Percentiles rank a stretch among this genome's conserved stretches.
phyloP scores from a whole-genome alignment of 2,329 filamentous ascomycete species.

The Pseudogymnoascus sp. region DNA sequence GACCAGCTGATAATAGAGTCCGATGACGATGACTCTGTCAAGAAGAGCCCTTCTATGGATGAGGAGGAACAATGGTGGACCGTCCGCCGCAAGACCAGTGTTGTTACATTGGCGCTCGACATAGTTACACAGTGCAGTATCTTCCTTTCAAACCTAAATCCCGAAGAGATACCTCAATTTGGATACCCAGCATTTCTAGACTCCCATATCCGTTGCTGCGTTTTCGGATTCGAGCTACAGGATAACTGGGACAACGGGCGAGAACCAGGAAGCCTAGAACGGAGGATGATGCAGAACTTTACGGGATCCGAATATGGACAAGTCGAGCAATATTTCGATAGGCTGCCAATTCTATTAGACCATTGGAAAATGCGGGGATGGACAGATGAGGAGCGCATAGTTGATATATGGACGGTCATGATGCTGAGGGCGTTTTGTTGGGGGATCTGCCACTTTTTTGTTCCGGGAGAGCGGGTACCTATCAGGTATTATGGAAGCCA shows the following conservation, averaged over 20 bases:
- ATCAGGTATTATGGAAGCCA: slow-evolving; percentile 18
- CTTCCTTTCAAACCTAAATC: neutral
- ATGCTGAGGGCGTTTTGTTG: slow-evolving; percentile 20
- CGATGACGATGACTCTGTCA: neutral
- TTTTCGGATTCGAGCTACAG: neutral
- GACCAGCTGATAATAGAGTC: neutral
- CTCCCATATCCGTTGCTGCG: neutral
- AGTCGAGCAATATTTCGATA: slow-evolving; percentile 15
- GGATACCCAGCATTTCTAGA: neutral
- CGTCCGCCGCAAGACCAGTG: neutral
- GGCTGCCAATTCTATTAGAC: slow-evolving; percentile 13
- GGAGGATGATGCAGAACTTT: slow-evolving; percentile 5
- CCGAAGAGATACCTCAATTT: neutral
- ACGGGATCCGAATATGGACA: neutral
- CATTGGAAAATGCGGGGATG: slow-evolving; percentile 14
- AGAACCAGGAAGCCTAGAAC: neutral
- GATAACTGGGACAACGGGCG: neutral
- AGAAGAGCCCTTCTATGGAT: neutral
- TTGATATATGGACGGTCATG: slow-evolving; percentile 19
- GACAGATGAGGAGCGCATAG: slow-evolving; percentile 13
- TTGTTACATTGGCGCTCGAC: neutral
- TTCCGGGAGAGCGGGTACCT: slow-evolving; percentile 17
- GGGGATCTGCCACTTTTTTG: slow-evolving; percentile 19
- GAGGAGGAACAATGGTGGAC: neutral
- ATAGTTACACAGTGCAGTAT: neutral